A percentile compares a stretch with the other conserved stretches of the same genome.
These are phyloP conservation scores for Vitis riparia DNA, from an alignment of 164 flowering plant genomes.

Conservation along the genomic window DNA sequence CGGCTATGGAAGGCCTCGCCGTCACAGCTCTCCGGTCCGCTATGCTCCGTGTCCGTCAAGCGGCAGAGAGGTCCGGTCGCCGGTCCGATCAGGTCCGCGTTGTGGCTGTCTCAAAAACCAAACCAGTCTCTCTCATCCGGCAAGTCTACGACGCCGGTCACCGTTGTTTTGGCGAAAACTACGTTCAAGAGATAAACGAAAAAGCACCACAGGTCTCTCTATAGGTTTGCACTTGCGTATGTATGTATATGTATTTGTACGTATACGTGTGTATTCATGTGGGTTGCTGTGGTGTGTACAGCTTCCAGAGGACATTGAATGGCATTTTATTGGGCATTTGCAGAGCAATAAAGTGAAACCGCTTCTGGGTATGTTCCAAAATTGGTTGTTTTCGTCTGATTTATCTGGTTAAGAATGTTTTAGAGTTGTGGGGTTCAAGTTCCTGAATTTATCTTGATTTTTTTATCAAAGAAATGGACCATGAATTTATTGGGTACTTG, in stretches of 20 bases:
- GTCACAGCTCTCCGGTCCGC: conserved; percentile 76
- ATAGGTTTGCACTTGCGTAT: too few relatives aligned
- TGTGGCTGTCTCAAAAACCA: conserved; percentile 92
- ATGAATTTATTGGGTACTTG: too few relatives aligned
- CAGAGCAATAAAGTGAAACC: conserved; percentile 96
- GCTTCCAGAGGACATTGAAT: conserved; percentile 94
- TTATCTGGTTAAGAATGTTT: too few relatives aligned
- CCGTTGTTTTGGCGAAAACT: conserved; percentile 90
- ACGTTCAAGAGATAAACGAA: conserved; percentile 87
- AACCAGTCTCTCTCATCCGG: conserved; percentile 67
- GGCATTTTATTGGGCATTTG: conserved; percentile 96
- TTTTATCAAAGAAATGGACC: too few relatives aligned
- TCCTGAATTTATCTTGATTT: too few relatives aligned
- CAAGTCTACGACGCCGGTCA: conserved; percentile 96
- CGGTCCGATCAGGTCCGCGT: conserved; percentile 52
- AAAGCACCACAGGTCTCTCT: conserved; percentile 78
- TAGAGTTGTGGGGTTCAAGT: too few relatives aligned
- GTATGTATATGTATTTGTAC: too few relatives aligned
- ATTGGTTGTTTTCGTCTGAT: not conserved
- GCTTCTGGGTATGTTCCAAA: conserved; percentile 54
- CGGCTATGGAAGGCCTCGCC: conserved; percentile 42
- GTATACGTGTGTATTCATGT: too few relatives aligned
- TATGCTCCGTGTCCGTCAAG: conserved; percentile 57
- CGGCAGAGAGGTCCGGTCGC: conserved; percentile 73
- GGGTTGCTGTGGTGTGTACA: conserved; percentile 24